These are phyloP conservation scores for Peronospora farinosa DNA, from an alignment of 352 stramenopile genomes.

Conservation along the genomic window DNA sequence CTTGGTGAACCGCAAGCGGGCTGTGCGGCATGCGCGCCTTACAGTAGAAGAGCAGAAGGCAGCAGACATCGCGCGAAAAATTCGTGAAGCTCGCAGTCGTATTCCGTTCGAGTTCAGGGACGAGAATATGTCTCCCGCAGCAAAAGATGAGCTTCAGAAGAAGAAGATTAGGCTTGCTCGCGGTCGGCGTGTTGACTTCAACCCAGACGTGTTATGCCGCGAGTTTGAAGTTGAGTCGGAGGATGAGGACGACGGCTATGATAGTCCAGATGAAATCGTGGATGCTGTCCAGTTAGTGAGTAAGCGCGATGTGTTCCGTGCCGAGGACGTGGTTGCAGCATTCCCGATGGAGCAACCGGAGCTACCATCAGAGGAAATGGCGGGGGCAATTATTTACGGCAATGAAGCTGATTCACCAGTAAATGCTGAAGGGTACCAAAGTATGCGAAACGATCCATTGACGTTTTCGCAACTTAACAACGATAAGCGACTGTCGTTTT, in stretches of 20 bases:
- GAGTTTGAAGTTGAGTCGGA: conserved; percentile 63
- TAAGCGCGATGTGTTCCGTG: conserved; percentile 31
- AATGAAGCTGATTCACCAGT: conserved; percentile 11
- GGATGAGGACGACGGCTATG: conserved; percentile 36
- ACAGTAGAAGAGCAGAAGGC: conserved; percentile 38
- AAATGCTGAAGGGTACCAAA: conserved; percentile 2
- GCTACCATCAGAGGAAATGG: conserved; percentile 7
- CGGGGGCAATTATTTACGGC: conserved; percentile 5
- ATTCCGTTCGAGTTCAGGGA: conserved; percentile 57
- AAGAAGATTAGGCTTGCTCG: conserved; percentile 30
- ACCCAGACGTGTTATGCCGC: conserved; percentile 33
- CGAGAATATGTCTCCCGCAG: conserved; percentile 28
- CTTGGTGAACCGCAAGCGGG: conserved; percentile 40
- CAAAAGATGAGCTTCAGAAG: conserved; percentile 28
- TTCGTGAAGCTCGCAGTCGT: conserved; percentile 44
- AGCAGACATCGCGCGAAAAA: conserved; percentile 36
- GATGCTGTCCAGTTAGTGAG: conserved; percentile 38
- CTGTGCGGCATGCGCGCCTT: conserved; percentile 39
- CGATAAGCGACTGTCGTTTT: conserved; percentile 36
- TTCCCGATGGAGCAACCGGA: conserved; percentile 29
- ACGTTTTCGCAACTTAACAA: conserved; percentile 33
- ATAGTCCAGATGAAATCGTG: conserved; percentile 39
- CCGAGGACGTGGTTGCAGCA: conserved; percentile 28
- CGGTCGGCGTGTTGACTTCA: conserved; percentile 39
- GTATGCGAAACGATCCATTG: conserved; percentile 21